phyloP scores from a whole-genome alignment of 2,329 filamentous ascomycete genomes.

The Neoascochyta sp. region DNA sequence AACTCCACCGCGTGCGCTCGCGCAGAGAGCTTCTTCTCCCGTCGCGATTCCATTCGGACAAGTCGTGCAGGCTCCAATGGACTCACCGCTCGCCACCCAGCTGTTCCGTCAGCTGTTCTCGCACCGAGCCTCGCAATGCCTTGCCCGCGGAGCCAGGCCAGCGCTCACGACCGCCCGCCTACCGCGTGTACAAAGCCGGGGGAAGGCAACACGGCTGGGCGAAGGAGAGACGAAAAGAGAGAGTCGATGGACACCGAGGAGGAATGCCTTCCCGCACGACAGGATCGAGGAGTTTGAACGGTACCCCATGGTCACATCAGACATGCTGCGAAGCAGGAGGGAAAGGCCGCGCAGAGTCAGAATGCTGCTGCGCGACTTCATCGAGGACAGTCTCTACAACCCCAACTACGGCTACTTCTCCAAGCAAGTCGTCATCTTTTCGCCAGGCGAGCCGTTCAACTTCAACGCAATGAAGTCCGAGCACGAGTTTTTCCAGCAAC shows the following conservation, averaged over 20 bases:
- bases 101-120: slow-evolving; percentile 83
- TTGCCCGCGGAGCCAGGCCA: slow-evolving; percentile 47
- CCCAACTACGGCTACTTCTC: slow-evolving; percentile 94
- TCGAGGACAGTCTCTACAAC: slow-evolving; percentile 95
- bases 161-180: slow-evolving; percentile 38
- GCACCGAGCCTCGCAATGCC: slow-evolving; percentile 57
- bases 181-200: slow-evolving; percentile 28
- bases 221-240: slow-evolving; percentile 50
- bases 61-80: slow-evolving; percentile 56
- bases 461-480: slow-evolving; percentile 81
- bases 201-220: slow-evolving; percentile 25
- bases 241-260: slow-evolving; percentile 82
- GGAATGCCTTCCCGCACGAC: slow-evolving; percentile 69
- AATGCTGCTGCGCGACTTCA: slow-evolving; percentile 97
- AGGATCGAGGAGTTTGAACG: slow-evolving; percentile 74
- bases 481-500: slow-evolving; percentile 71
- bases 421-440: slow-evolving; percentile 95
- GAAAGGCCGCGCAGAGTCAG: slow-evolving; percentile 84
- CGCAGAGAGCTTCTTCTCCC: slow-evolving; percentile 12
- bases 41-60: slow-evolving; percentile 10
- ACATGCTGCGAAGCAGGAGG: slow-evolving; percentile 66
- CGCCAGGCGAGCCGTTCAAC: slow-evolving; percentile 83
- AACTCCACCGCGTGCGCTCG: slow-evolving; percentile 24
- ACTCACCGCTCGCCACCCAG: slow-evolving; percentile 72
- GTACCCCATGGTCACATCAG: slow-evolving; percentile 82